phyloP scores from a whole-genome alignment of 257 asterid species.

The Asclepias syriaca region DNA sequence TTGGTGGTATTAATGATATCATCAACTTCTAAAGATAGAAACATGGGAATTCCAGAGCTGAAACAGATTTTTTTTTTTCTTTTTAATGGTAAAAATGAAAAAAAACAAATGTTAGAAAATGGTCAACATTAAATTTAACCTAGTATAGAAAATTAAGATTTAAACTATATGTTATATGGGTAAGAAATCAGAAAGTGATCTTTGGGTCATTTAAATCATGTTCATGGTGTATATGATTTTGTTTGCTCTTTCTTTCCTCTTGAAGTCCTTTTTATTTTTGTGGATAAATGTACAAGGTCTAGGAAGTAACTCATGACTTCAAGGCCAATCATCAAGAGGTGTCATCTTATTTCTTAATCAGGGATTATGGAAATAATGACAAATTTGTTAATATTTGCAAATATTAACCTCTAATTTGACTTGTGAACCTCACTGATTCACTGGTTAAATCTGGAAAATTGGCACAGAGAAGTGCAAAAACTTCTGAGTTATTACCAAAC shows the following conservation, averaged over 20 bases:
- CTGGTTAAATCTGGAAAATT: no score
- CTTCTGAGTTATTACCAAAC: neutral
- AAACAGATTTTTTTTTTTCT: neutral
- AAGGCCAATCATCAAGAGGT: neutral
- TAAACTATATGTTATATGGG: neutral
- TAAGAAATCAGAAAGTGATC: neutral
- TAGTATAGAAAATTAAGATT: no score
- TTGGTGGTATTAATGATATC: neutral
- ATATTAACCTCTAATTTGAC: neutral
- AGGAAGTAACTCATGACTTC: neutral
- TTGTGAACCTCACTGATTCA: no score
- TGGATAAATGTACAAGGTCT: neutral
- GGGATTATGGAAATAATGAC: neutral
- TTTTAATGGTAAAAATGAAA: neutral
- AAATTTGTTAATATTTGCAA: neutral
- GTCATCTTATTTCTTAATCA: neutral
- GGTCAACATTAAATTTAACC: neutral
- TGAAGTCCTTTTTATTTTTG: neutral
- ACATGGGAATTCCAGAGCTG: neutral
- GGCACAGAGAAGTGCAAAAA: neutral
- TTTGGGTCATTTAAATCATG: neutral
- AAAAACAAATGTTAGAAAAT: neutral
- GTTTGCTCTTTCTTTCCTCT: neutral
- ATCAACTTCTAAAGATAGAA: neutral
- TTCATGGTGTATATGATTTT: neutral